phyloP scores from a whole-genome alignment of 1,284 basidiomycete species.

The Lignosus rhinocerotis region DNA sequence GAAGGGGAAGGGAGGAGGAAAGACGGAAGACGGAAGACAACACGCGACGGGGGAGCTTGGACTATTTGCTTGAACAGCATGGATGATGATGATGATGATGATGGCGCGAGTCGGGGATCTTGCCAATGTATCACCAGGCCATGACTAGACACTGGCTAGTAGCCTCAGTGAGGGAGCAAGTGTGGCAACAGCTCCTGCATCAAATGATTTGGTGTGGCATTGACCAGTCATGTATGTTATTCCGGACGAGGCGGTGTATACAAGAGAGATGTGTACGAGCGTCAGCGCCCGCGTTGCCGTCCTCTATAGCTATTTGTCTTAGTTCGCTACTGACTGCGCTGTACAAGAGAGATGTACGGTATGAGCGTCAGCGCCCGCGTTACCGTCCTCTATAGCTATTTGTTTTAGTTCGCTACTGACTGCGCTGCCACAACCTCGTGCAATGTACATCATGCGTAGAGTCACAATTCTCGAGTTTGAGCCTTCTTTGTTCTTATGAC shows the following conservation, averaged over 20 bases:
- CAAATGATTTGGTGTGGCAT: not conserved
- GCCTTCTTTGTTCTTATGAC: not conserved
- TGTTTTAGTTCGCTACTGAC: no score
- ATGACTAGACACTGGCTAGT: not conserved
- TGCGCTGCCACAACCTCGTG: no score
- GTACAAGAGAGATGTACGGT: not conserved
- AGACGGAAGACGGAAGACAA: no score
- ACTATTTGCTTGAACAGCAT: conserved; percentile 6
- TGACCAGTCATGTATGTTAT: not conserved
- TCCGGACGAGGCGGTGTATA: not conserved
- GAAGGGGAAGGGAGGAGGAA: conserved; percentile 7
- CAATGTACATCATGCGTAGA: not conserved
- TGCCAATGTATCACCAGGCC: not conserved
- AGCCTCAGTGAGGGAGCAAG: not conserved
- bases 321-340: no score
- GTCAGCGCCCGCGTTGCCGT: not conserved
- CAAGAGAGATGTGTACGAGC: not conserved
- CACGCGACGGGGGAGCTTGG: not conserved
- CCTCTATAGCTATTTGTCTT: no score
- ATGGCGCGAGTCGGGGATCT: not conserved
- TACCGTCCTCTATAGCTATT: not conserved
- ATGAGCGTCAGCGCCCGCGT: not conserved
- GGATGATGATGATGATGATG: not conserved
- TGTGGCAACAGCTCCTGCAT: not conserved
- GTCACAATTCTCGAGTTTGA: not conserved